A percentile compares a stretch with the other conserved stretches of the same genome.
phyloP scores from a whole-genome alignment of 2,329 filamentous ascomycete genomes.

The Fusarium sp. region DNA sequence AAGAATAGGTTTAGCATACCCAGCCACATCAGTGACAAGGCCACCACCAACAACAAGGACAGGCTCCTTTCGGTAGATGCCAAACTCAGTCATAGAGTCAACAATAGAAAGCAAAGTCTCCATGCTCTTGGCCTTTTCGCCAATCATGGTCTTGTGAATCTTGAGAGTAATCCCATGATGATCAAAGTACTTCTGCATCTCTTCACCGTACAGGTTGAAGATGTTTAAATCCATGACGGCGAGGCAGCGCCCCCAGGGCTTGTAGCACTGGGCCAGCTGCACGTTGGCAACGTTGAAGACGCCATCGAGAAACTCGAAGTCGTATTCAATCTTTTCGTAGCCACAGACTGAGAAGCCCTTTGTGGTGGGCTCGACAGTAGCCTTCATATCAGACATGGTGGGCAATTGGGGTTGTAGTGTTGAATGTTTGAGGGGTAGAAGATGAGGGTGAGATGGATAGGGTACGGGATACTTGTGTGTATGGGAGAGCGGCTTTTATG shows the following conservation, averaged over 20 bases:
- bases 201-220: slow-evolving; percentile 73
- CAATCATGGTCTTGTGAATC: slow-evolving; percentile 79
- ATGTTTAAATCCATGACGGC: slow-evolving; percentile 80
- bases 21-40: slow-evolving; percentile 79
- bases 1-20: slow-evolving; percentile 60
- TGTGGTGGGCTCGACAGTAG: slow-evolving; percentile 71
- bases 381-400: slow-evolving; percentile 77
- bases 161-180: slow-evolving; percentile 71
- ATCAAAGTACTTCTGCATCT: slow-evolving; percentile 76
- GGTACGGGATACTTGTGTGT: neutral
- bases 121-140: slow-evolving; percentile 80
- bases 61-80: slow-evolving; percentile 76
- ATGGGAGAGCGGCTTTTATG: slow-evolving; percentile 30
- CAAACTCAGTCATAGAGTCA: slow-evolving; percentile 80
- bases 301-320: slow-evolving; percentile 78
- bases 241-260: slow-evolving; percentile 72
- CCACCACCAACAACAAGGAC: slow-evolving; percentile 76
- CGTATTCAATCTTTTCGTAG: slow-evolving; percentile 81
- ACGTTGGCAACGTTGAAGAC: slow-evolving; percentile 71
- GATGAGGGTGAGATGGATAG: slow-evolving; percentile 19
- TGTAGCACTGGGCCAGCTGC: slow-evolving; percentile 74
- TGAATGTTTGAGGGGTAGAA: neutral
- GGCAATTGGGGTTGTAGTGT: neutral
- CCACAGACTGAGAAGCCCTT: slow-evolving; percentile 77
- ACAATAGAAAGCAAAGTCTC: slow-evolving; percentile 76